Evolutionary conservation across 2,329 filamentous ascomycete species (phyloP).

Genomic region (Colletotrichum tofieldiae): DNA sequence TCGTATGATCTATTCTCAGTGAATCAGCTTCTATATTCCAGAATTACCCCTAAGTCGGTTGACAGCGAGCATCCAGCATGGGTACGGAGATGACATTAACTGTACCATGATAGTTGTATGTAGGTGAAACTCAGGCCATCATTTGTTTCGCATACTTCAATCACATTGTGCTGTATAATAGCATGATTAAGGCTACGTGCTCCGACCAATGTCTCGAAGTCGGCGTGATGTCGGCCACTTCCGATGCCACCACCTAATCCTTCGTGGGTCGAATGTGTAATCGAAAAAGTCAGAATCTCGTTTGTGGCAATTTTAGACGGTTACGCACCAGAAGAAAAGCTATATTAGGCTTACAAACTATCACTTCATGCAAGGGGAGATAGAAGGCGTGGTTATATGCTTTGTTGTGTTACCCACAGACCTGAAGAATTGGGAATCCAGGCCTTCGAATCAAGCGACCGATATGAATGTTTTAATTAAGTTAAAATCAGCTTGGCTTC

Average conservation of each 20-base stretch:
- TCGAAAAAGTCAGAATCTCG: no score
- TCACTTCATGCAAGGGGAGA: not conserved
- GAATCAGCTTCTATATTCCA: not conserved
- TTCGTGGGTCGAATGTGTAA: not conserved
- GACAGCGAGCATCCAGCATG: no score
- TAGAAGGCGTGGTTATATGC: not conserved
- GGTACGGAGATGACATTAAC: no score
- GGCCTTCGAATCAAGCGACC: not conserved
- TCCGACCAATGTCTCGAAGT: no score
- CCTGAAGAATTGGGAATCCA: not conserved
- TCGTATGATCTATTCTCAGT: not conserved
- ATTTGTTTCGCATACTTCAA: no score
- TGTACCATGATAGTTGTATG: no score
- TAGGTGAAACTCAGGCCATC: not conserved
- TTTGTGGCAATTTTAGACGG: no score
- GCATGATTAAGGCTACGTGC: no score
- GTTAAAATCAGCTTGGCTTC: rapidly evolving
- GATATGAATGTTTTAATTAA: not conserved
- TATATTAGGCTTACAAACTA: no score
- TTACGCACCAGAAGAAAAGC: no score
- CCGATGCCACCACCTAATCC: not conserved
- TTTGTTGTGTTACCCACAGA: not conserved
- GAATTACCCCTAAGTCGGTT: not conserved
- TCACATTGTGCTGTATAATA: no score
- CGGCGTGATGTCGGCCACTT: not conserved